These are phyloP conservation scores for Kwoniella sp. DNA, from an alignment of 768 basidiomycete species.

Conservation along the genomic window DNA sequence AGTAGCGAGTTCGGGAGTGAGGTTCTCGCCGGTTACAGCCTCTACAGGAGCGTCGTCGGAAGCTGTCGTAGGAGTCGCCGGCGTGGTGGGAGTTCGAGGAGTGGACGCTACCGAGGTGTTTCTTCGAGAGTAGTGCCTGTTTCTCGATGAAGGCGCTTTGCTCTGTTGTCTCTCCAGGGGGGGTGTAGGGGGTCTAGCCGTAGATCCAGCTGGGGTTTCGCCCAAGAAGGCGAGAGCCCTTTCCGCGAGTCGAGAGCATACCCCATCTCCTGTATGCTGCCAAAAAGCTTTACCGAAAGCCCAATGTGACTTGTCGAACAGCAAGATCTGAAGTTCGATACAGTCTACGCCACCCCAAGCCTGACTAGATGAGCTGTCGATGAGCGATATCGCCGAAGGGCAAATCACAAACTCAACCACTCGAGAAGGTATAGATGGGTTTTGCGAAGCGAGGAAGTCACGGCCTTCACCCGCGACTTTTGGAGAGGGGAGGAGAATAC, in stretches of 20 bases:
- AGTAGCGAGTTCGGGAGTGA: constrained; percentile 66
- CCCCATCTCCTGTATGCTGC: constrained; percentile 90
- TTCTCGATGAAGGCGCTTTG: constrained; percentile 43
- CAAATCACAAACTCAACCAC: constrained; percentile 65
- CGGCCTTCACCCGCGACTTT: constrained; percentile 74
- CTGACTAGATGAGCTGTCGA: constrained; percentile 21
- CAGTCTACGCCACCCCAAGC: constrained; percentile 48
- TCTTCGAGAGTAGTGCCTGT: constrained; percentile 53
- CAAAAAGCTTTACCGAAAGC: constrained; percentile 84
- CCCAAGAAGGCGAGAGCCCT: constrained; percentile 73
- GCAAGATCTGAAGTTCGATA: constrained; percentile 74
- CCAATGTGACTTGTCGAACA: constrained; percentile 69
- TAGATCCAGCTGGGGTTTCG: constrained; percentile 53
- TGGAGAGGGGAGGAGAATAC: constrained; percentile 76
- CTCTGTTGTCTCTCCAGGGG: constrained; percentile 19
- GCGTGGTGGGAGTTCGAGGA: constrained; percentile 19
- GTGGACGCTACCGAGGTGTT: constrained; percentile 39
- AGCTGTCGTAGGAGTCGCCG: constrained; percentile 58
- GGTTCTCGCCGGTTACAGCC: constrained; percentile 59
- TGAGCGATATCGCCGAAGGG: constrained; percentile 55
- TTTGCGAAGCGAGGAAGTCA: constrained; percentile 62
- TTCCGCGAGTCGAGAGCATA: constrained; percentile 85
- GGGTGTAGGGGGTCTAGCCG: constrained; percentile 11
- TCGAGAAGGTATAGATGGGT: constrained; percentile 65
- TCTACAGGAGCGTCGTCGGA: constrained; percentile 12